Conservation (phyloP, 2,329 filamentous ascomycete genomes). For the Colletotrichum spaethianum region DNA sequence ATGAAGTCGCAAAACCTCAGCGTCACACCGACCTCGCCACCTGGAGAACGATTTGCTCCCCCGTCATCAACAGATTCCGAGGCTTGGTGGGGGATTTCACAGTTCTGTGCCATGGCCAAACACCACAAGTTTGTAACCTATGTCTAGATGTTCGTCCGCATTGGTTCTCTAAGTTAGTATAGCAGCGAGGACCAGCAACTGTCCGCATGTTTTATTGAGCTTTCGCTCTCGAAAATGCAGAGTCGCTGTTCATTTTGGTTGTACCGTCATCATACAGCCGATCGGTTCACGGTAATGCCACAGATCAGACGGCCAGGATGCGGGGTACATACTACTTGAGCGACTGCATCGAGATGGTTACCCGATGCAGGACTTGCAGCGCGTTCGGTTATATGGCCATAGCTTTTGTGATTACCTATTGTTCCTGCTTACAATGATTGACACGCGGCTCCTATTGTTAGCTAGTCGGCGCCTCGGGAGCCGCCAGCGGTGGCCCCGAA, state of each 20-base stretch:
- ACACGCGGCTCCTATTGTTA: neutral
- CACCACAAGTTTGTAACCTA: neutral
- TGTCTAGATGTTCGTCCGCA: neutral
- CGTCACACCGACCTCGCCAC: neutral
- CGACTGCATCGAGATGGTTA: neutral
- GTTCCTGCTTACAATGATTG: too few species aligned
- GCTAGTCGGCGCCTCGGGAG: neutral
- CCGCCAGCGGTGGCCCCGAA: neutral
- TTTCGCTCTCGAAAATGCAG: neutral
- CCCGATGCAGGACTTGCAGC: neutral
- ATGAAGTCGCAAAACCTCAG: conserved; percentile 18
- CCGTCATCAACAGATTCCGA: neutral
- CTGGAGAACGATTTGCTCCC: neutral
- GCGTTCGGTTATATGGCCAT: neutral
- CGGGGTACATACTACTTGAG: neutral
- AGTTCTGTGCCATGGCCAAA: neutral
- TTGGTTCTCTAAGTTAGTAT: neutral
- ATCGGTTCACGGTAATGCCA: neutral
- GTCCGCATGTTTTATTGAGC: neutral
- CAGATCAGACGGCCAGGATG: neutral
- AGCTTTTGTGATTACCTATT: too few species aligned
- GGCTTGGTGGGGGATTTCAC: neutral
- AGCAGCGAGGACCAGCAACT: too few species aligned
- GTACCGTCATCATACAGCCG: neutral
- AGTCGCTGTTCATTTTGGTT: neutral